These are phyloP conservation scores for Pseudozyma sp. DNA, from an alignment of 1,284 basidiomycete genomes.

Conservation along the genomic window DNA sequence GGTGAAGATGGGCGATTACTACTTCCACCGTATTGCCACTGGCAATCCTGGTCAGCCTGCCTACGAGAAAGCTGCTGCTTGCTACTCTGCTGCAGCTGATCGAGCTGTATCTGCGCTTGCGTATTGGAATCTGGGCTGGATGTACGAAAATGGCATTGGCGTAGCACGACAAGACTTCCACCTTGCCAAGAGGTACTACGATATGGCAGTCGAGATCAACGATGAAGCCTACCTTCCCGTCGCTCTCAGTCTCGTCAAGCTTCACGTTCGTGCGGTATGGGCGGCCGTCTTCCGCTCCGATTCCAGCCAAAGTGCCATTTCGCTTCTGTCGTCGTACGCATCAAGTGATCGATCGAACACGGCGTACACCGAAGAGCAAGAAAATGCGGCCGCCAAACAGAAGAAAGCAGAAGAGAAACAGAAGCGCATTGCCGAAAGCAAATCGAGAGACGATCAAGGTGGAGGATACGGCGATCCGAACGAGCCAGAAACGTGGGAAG, in stretches of 20 bases:
- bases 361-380: conserved; percentile 59
- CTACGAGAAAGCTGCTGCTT: conserved; percentile 86
- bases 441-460: conserved; percentile 18
- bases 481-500: conserved; percentile 51
- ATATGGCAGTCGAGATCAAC: conserved; percentile 86
- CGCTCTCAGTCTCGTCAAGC: conserved; percentile 80
- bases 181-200: conserved; percentile 95
- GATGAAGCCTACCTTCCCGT: conserved; percentile 89
- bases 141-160: conserved; percentile 96
- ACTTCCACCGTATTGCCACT: conserved; percentile 76
- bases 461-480: conserved; percentile 54
- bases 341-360: conserved; percentile 21
- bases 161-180: conserved; percentile 86
- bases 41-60: conserved; percentile 74
- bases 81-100: conserved; percentile 90
- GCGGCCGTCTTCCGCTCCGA: conserved; percentile 64
- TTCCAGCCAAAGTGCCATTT: conserved; percentile 55
- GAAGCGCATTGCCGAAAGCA: conserved; percentile 5
- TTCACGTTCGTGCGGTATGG: conserved; percentile 87
- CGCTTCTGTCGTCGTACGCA: conserved; percentile 50
- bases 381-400: conserved; percentile 32
- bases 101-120: conserved; percentile 90
- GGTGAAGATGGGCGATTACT: conserved; percentile 90
- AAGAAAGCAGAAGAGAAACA: conserved; percentile 34
- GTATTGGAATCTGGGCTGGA: conserved; percentile 98